phyloP scores from a whole-genome alignment of 23 red algal species.

The Chondrus crispus region DNA sequence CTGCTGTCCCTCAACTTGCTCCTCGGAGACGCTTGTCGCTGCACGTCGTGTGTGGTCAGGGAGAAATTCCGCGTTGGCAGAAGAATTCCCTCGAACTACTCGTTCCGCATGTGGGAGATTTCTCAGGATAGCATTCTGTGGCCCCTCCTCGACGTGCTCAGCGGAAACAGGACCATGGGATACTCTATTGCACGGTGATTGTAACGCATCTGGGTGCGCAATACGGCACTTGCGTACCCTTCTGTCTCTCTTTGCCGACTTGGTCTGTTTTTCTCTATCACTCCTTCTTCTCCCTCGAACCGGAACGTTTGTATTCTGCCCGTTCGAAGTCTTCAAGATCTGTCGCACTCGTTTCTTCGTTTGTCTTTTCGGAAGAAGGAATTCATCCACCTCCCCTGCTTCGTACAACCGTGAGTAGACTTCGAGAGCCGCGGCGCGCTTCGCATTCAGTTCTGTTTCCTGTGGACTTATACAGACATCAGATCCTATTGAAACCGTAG shows the following conservation, averaged over 20 bases:
- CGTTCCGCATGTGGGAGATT: too few relatives aligned
- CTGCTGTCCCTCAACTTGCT: neutral
- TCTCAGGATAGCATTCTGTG: too few relatives aligned
- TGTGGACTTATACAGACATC: constrained; percentile 30
- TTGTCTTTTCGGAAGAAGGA: constrained; percentile 25
- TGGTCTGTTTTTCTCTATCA: neutral
- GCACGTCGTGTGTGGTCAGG: neutral
- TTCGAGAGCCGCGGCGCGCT: constrained; percentile 36
- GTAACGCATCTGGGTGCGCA: constrained; percentile 10
- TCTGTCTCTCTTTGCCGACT: constrained; percentile 43
- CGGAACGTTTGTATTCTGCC: too few relatives aligned
- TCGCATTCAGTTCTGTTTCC: neutral
- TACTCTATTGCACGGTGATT: neutral
- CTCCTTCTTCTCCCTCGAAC: neutral
- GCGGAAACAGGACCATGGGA: neutral
- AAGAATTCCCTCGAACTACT: too few relatives aligned
- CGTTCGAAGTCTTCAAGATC: neutral
- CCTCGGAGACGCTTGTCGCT: neutral
- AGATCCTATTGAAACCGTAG: neutral
- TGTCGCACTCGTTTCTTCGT: neutral
- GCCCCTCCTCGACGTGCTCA: too few relatives aligned
- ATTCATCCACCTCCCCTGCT: constrained; percentile 37
- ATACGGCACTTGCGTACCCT: constrained; percentile 35
- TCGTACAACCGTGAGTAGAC: constrained; percentile 42
- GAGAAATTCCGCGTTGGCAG: neutral